These are phyloP conservation scores for Amylocarpus encephaloides DNA, from an alignment of 2,329 filamentous ascomycete genomes.

Conservation along the genomic window DNA sequence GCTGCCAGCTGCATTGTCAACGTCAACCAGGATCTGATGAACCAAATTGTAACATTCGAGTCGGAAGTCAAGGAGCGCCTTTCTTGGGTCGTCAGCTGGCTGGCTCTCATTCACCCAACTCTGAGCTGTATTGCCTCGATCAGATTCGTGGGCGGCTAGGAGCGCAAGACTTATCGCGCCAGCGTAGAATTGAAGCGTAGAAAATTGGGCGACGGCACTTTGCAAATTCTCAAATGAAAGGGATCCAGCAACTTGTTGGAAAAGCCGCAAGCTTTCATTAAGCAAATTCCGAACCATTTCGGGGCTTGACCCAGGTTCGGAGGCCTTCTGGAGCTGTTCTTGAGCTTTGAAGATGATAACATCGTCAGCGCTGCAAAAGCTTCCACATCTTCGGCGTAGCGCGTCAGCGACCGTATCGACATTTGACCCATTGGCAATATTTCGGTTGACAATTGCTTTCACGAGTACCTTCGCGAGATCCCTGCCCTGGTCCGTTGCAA, in stretches of 20 bases:
- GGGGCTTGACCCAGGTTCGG: conserved; percentile 67
- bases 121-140: conserved; percentile 79
- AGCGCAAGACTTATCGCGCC: conserved; percentile 86
- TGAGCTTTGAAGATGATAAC: conserved; percentile 98
- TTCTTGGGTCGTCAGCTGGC: conserved; percentile 64
- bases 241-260: conserved; percentile 80
- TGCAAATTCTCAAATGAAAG: conserved; percentile 76
- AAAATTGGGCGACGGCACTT: conserved; percentile 72
- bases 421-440: conserved; percentile 93
- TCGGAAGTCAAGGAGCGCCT: conserved; percentile 61
- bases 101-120: conserved; percentile 82
- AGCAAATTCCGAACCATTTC: conserved; percentile 73
- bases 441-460: conserved; percentile 96
- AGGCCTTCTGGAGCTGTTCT: conserved; percentile 84
- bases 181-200: conserved; percentile 80
- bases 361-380: conserved; percentile 95
- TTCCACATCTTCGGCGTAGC: conserved; percentile 84
- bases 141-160: conserved; percentile 73
- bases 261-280: conserved; percentile 82
- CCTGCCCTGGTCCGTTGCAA: conserved; percentile 71
- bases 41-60: conserved; percentile 82
- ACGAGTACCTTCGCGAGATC: conserved; percentile 91
- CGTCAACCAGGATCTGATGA: conserved; percentile 68
- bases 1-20: conserved; percentile 64
- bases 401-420: conserved; percentile 96